A percentile compares a stretch with the other conserved stretches of the same genome.
These are phyloP conservation scores for Lactarius trivialis DNA, from an alignment of 768 basidiomycete species.

Conservation along the genomic window DNA sequence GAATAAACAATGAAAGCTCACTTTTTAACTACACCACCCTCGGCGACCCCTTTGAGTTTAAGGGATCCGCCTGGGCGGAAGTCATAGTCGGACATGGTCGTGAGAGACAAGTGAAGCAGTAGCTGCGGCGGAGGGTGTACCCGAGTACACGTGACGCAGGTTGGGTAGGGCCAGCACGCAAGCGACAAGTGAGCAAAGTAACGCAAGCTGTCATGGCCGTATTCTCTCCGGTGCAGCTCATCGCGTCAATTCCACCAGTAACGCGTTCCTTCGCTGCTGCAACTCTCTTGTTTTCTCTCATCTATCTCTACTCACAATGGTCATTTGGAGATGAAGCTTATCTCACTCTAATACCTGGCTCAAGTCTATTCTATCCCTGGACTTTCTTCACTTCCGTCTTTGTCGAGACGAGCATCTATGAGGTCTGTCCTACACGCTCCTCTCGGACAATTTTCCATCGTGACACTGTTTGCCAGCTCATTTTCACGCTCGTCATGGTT, in stretches of 20 bases:
- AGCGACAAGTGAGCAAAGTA: background rate
- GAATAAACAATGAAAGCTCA: slow-evolving; percentile 31
- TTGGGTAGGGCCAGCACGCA: background rate
- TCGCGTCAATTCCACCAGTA: slow-evolving; percentile 70
- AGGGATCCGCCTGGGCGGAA: slow-evolving; percentile 81
- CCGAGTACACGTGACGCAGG: background rate
- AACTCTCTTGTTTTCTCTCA: slow-evolving; percentile 49
- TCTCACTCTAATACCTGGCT: slow-evolving; percentile 75
- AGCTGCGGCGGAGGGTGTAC: background rate
- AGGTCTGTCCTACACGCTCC: slow-evolving; percentile 49
- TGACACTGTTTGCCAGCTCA: slow-evolving; percentile 45
- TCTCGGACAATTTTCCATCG: slow-evolving; percentile 1
- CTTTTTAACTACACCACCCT: slow-evolving; percentile 83
- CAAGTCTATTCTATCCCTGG: slow-evolving; percentile 85
- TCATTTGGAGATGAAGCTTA: slow-evolving; percentile 47
- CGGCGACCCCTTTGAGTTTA: slow-evolving; percentile 78
- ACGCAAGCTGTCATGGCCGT: slow-evolving; percentile 53
- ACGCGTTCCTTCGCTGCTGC: slow-evolving; percentile 66
- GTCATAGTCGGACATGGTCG: slow-evolving; percentile 75
- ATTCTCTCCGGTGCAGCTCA: slow-evolving; percentile 60
- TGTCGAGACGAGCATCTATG: slow-evolving; percentile 76
- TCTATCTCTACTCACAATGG: slow-evolving; percentile 64
- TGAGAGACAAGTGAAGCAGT: background rate
- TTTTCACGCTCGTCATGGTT: slow-evolving; percentile 67
- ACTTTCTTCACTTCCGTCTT: slow-evolving; percentile 84